These are phyloP conservation scores for Isabelozyma pseudorhagii DNA, from an alignment of 805 yeast genomes.

Conservation along the genomic window DNA sequence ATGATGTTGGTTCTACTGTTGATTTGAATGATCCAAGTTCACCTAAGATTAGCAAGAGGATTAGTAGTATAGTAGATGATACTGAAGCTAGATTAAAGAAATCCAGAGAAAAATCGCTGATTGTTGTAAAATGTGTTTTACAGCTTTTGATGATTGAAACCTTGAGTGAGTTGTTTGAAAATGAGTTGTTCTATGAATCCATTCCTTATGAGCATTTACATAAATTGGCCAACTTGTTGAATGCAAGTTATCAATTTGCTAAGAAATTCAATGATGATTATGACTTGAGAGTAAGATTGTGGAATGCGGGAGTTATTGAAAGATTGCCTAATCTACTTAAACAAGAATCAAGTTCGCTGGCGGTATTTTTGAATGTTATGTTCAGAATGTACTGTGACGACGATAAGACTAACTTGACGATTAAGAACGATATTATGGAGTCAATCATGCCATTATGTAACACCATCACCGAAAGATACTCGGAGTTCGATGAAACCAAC, in stretches of 20 bases:
- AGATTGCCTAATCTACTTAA: conserved; percentile 86
- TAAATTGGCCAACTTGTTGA: conserved; percentile 56
- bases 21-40: conserved; percentile 7
- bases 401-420: conserved; percentile 44
- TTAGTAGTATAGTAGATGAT: conserved; percentile 16
- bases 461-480: conserved; percentile 66
- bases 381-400: conserved; percentile 75
- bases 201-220: conserved; percentile 68
- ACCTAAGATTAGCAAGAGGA: conserved; percentile 1
- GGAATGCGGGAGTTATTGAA: conserved; percentile 90
- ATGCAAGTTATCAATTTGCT: conserved; percentile 76
- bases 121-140: conserved; percentile 88
- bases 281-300: conserved; percentile 80
- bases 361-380: conserved; percentile 77
- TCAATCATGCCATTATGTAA: conserved; percentile 65
- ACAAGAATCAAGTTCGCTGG: conserved; percentile 89
- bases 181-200: conserved; percentile 60
- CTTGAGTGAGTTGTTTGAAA: conserved; percentile 73
- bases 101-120: conserved; percentile 60
- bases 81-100: conserved; percentile 38
- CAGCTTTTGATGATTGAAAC: conserved; percentile 88
- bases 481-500: conserved; percentile 71
- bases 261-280: conserved; percentile 84
- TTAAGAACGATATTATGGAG: conserved; percentile 49
- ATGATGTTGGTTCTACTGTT: conserved; percentile 16